Conservation (phyloP, 306 rosid genomes). For the Benincasa hispida region DNA sequence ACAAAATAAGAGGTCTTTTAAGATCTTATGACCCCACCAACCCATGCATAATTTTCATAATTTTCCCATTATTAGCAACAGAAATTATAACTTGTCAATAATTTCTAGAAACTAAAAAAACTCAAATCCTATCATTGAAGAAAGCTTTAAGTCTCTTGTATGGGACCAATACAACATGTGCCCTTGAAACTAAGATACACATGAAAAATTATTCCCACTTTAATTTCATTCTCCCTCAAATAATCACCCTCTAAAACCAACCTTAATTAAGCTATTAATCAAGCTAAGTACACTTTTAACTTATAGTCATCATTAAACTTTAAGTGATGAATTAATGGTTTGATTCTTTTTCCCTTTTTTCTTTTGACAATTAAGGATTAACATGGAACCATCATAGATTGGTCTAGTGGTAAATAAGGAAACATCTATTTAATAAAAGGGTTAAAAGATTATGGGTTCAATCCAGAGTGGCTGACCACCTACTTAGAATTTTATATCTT, state of each 20-base stretch:
- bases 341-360: too few species aligned
- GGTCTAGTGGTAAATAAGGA: too few species aligned
- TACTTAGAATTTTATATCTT: too few species aligned
- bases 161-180: neutral
- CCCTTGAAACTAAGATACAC: neutral
- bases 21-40: conserved; percentile 39
- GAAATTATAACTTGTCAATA: neutral
- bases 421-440: too few species aligned
- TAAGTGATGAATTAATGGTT: too few species aligned
- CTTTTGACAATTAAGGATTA: too few species aligned
- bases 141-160: too few species aligned
- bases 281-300: too few species aligned
- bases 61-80: conserved; percentile 4
- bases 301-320: too few species aligned
- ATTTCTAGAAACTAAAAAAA: neutral
- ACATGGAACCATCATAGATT: too few species aligned
- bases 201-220: neutral
- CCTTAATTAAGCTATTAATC: neutral
- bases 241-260: neutral
- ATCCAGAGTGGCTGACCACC: too few species aligned
- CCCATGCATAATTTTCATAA: neutral
- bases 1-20: conserved; percentile 28
- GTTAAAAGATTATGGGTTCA: too few species aligned
- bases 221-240: neutral
- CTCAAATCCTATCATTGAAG: neutral